Evolutionary conservation across 2,329 filamentous ascomycete genomes (phyloP).

Genomic region (Podosphaera fusca): DNA sequence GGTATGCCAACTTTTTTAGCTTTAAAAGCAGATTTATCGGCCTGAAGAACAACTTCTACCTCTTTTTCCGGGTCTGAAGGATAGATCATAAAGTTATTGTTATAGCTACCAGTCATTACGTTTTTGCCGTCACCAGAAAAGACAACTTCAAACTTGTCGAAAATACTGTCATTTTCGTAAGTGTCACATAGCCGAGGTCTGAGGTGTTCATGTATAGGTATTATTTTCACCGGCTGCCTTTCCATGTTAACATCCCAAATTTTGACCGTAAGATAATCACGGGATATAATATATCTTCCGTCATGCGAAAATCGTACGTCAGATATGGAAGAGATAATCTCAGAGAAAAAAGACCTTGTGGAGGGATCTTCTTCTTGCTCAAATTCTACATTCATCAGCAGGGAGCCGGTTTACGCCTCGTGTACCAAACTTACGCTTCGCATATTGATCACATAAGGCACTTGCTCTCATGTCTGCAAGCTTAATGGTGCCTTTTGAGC

Average conservation of each 20-base stretch:
- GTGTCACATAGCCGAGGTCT: slow-evolving; percentile 88
- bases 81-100: slow-evolving; percentile 99
- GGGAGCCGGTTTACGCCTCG: neutral
- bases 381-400: slow-evolving; percentile 42
- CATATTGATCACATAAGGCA: slow-evolving; percentile 83
- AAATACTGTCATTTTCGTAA: slow-evolving; percentile 98
- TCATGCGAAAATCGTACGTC: slow-evolving; percentile 95
- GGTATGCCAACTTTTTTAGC: slow-evolving; percentile 98
- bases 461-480: slow-evolving; percentile 96
- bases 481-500: slow-evolving; percentile 97
- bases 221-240: slow-evolving; percentile 88
- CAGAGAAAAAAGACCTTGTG: slow-evolving; percentile 94
- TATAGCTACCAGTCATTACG: slow-evolving; percentile 98
- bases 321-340: slow-evolving; percentile 98
- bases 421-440: slow-evolving; percentile 41
- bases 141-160: slow-evolving; percentile 98
- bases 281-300: slow-evolving; percentile 86
- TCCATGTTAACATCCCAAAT: slow-evolving; percentile 99
- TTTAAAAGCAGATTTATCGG: slow-evolving; percentile 98
- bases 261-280: slow-evolving; percentile 96
- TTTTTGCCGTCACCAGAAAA: slow-evolving; percentile 97
- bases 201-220: slow-evolving; percentile 93
- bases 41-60: slow-evolving; percentile 89
- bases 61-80: slow-evolving; percentile 90
- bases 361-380: slow-evolving; percentile 96